Conservation (phyloP, 345 rosid species). For the Rhodamnia rubescens region DNA sequence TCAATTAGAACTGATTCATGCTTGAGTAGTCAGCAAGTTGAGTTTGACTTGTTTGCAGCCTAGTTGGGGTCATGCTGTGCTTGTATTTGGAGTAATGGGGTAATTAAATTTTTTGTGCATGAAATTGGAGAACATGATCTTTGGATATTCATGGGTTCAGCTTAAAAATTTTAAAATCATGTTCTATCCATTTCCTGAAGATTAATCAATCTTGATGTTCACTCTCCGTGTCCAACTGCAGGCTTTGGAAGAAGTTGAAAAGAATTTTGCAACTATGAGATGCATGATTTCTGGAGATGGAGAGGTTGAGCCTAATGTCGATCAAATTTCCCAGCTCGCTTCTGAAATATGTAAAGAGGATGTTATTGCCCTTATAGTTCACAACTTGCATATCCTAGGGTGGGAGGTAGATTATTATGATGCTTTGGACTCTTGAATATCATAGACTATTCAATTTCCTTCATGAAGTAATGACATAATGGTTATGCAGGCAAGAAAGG, state of each 20-base stretch:
- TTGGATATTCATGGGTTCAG: background rate
- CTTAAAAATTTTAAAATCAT: background rate
- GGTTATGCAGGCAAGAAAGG: constrained; percentile 67
- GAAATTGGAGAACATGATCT: background rate
- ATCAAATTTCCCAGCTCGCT: constrained; percentile 64
- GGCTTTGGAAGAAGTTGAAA: constrained; percentile 95
- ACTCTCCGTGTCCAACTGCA: background rate
- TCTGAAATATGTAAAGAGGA: constrained; percentile 84
- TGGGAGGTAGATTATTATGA: constrained; percentile 67
- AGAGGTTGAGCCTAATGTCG: constrained; percentile 72
- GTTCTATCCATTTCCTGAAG: background rate
- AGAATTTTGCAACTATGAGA: constrained; percentile 64
- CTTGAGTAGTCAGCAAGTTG: background rate
- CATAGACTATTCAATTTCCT: background rate
- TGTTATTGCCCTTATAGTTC: constrained; percentile 60
- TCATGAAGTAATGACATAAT: background rate
- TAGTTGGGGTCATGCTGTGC: background rate
- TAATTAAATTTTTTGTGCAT: background rate
- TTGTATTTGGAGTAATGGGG: background rate
- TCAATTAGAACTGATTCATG: background rate
- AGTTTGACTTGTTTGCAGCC: background rate
- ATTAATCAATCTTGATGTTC: background rate
- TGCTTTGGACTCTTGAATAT: background rate
- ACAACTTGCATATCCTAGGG: constrained; percentile 71
- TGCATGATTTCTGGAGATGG: constrained; percentile 84